phyloP scores from a whole-genome alignment of 768 basidiomycete species.

The Termitomyces sp. region DNA sequence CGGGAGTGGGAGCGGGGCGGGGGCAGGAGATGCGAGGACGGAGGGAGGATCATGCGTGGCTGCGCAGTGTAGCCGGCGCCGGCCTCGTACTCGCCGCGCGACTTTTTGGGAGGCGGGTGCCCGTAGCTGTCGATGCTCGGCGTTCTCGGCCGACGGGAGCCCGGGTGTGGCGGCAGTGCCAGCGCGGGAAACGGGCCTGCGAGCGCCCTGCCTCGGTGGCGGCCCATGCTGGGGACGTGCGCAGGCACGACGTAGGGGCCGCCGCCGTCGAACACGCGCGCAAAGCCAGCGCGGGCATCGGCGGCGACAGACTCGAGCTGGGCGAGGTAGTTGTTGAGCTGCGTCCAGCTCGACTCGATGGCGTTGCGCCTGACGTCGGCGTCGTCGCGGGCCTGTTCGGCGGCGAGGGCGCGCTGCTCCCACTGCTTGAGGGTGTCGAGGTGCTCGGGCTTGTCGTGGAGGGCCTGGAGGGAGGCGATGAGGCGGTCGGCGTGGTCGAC shows the following conservation, averaged over 20 bases:
- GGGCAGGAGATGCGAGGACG: neutral
- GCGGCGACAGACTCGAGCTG: slow-evolving; percentile 37
- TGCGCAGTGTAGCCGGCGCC: neutral
- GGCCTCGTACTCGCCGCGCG: slow-evolving; percentile 19
- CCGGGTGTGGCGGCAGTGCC: slow-evolving; percentile 34
- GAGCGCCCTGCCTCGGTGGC: neutral
- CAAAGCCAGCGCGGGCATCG: slow-evolving; percentile 45
- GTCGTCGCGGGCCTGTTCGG: slow-evolving; percentile 51
- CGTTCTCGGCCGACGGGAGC: slow-evolving; percentile 24
- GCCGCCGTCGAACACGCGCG: slow-evolving; percentile 39
- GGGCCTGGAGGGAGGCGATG: slow-evolving; percentile 15
- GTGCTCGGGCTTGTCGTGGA: neutral
- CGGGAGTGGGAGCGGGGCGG: slow-evolving; percentile 10
- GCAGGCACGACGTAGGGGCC: slow-evolving; percentile 34
- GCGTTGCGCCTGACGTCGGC: slow-evolving; percentile 40
- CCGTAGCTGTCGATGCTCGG: slow-evolving; percentile 30
- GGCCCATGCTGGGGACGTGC: too few relatives aligned
- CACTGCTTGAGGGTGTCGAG: slow-evolving; percentile 32
- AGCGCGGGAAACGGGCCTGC: slow-evolving; percentile 19
- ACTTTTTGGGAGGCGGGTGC: slow-evolving; percentile 46
- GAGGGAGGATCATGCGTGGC: slow-evolving; percentile 17
- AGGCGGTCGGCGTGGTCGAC: slow-evolving; percentile 51
- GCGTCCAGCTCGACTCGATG: slow-evolving; percentile 43
- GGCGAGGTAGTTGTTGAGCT: slow-evolving; percentile 42
- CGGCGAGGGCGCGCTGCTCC: slow-evolving; percentile 43